Percentiles rank a stretch among this genome's conserved stretches.
phyloP scores from a whole-genome alignment of 768 basidiomycete species.

The Tricholoma matsutake region DNA sequence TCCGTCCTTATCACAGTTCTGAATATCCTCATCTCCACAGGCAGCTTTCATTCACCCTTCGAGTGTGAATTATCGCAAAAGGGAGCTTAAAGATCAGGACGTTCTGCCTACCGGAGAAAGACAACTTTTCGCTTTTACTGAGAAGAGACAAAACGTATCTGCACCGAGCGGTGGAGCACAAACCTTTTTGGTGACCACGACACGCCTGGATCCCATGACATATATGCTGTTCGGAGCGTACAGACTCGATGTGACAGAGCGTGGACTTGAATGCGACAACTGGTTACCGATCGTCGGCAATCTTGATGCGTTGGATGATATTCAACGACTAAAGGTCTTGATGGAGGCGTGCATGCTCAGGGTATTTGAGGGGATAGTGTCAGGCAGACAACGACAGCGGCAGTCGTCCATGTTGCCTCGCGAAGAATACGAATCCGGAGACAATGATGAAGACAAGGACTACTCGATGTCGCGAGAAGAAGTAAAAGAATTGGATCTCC shows the following conservation, averaged over 20 bases:
- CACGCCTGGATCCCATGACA: slow-evolving; percentile 81
- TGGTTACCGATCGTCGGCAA: slow-evolving; percentile 87
- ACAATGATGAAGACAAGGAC: slow-evolving; percentile 50
- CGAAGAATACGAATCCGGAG: slow-evolving; percentile 55
- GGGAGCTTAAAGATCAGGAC: slow-evolving; percentile 31
- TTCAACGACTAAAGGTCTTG: slow-evolving; percentile 75
- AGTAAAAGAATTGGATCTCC: slow-evolving; percentile 67
- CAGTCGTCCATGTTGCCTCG: slow-evolving; percentile 35
- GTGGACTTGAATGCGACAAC: slow-evolving; percentile 81
- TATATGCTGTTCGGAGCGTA: slow-evolving; percentile 92
- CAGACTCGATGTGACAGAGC: slow-evolving; percentile 62
- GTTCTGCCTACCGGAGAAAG: slow-evolving; percentile 44
- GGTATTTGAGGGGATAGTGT: slow-evolving; percentile 82
- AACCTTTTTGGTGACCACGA: slow-evolving; percentile 76
- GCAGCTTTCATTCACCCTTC: slow-evolving; percentile 76
- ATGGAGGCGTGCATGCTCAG: slow-evolving; percentile 85
- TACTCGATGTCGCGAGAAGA: slow-evolving; percentile 64
- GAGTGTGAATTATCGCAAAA: slow-evolving; percentile 79
- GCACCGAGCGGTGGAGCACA: slow-evolving; percentile 43
- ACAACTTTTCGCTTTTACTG: slow-evolving; percentile 77
- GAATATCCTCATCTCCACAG: slow-evolving; percentile 36
- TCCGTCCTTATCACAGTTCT: not conserved
- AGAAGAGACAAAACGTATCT: slow-evolving; percentile 79
- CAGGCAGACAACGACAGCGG: slow-evolving; percentile 36
- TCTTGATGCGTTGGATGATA: slow-evolving; percentile 70